Evolutionary conservation across 768 basidiomycete species (phyloP), one percentile per base, ranked within the genome.

Genomic region (Melanogaster broomeanus): DNA sequence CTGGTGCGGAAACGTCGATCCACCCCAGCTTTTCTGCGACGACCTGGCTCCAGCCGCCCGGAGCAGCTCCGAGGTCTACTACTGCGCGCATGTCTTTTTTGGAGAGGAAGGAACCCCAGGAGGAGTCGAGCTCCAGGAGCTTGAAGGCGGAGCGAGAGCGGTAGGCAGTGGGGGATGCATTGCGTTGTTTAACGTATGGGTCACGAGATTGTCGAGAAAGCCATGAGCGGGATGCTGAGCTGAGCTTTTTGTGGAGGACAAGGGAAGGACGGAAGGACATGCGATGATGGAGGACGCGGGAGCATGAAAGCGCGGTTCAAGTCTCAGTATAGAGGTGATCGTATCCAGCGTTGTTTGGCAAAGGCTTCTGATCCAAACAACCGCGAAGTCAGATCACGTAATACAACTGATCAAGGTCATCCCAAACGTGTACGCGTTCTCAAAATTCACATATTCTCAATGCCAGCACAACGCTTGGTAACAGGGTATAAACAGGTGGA

Each of bases 41-140:
- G 11, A 93, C 93, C 63, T 97, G 94, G 44, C 87, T 88, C 95
- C 96, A 98, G 0, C 93, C 93, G 0, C 94, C 94, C 0, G 95
- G 96, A 0, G 93, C 91, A 0, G 90, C 90, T 15, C 96, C 95
- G 19, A 97, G 80, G 68, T 97, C 95, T 1, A 95, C 83, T 0
- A 96, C 82, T 16, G 79, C 75, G 2, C 67, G 74, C 5, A 88
- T 81, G 48, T 87, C 77, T 22, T 70, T 66, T 40, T 76, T 69
- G 16, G 66, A 64, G 38, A 87, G 70, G 56, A 92, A 82, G 2
- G 72, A 53, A 11, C 77, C 76, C 67, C 76, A 83, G 33, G 75
- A 72, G 0, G 77, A 67, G 62, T 90, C 75, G 44, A 98, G 79
- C 60, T 94, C 89, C 52, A 93, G 68, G 15, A 98, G 83, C 72